phyloP scores from a whole-genome alignment of 805 yeast genomes.

The Debaryomyces maramus region DNA sequence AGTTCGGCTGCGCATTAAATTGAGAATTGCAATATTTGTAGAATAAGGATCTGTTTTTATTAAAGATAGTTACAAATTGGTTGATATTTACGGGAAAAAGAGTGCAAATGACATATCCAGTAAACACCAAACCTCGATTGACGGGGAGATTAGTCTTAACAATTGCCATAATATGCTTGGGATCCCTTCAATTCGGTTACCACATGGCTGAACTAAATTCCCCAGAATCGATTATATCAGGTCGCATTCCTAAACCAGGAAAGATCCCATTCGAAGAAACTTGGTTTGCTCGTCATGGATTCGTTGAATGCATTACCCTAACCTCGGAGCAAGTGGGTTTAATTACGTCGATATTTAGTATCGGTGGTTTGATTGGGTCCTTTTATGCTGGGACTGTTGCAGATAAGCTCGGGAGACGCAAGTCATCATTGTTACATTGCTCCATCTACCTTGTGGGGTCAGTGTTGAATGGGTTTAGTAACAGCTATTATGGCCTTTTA shows the following conservation, averaged over 20 bases:
- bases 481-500: conserved; percentile 43
- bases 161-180: conserved; percentile 64
- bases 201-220: conserved; percentile 95
- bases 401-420: conserved; percentile 63
- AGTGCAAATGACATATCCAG: not conserved
- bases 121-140: conserved; percentile 7
- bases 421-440: conserved; percentile 52
- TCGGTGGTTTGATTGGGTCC: conserved; percentile 84
- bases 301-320: conserved; percentile 57
- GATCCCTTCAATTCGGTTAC: conserved; percentile 87
- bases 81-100: too few species aligned
- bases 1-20: too few species aligned
- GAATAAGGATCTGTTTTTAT: too few species aligned
- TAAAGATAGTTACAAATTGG: too few species aligned
- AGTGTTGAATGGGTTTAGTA: conserved; percentile 52
- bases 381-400: conserved; percentile 65
- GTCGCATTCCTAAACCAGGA: conserved; percentile 41
- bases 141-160: conserved; percentile 41
- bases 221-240: conserved; percentile 71
- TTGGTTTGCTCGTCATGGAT: conserved; percentile 42
- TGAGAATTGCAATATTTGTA: too few species aligned
- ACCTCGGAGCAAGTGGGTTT: conserved; percentile 61
- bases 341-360: conserved; percentile 73
- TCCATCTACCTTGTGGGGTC: conserved; percentile 62
- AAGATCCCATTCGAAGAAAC: conserved; percentile 31